Base-by-base conservation (phyloP, 2,329 filamentous ascomycete species). In the Coleophoma eucalyptorum region DNA sequence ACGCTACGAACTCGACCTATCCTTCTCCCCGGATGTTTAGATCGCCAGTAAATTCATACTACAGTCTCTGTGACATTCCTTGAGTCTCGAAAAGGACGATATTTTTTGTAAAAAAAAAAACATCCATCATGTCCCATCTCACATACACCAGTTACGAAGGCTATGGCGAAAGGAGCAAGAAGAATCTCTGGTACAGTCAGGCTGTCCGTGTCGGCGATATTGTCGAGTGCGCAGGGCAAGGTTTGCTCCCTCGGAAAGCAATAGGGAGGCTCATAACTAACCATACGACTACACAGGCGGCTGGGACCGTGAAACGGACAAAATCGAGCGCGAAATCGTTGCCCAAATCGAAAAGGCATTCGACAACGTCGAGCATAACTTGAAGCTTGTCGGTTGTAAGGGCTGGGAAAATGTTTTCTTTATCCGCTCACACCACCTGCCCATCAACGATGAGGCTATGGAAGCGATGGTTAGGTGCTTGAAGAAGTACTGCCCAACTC, bases 381-480 rank as follows among this genome's bases (percentile, higher is more conserved):
- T 84, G 5, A 72, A 70, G 41, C 58, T 74, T n/a, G 79, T 79
- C 0, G 81, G 81, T 2, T 77, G 77, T 1, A 73, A 76, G 50
- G 79, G 78, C 4, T 80, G 76, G 75, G 62, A 62, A n/a, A 76
- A 82, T 50, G 80, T 83, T 0, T 78, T 64, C 60, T 67, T 68
- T 0, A 67, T 79, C 34, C 70, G 68, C 19, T 71, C 71, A 2
- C 78, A 75, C 50, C 71, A 75, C 47, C 62, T 72, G 2, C 69
- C 64, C 2, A 64, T 75, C 3, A 69, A 69, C 15, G 58, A 72
- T 15, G 67, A 72, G 46, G 67, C 65, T 1, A 50, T 73, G 15
- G 66, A 57, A 0, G 65, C 65, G 6, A 74, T 81, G 69, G 66
- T 74, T 3, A 52, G 69, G 34, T 74, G 77, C 44, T 70, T 81